These are phyloP conservation scores for Bryoglossum gracile DNA, from an alignment of 495 filamentous ascomycete genomes.

Conservation along the genomic window DNA sequence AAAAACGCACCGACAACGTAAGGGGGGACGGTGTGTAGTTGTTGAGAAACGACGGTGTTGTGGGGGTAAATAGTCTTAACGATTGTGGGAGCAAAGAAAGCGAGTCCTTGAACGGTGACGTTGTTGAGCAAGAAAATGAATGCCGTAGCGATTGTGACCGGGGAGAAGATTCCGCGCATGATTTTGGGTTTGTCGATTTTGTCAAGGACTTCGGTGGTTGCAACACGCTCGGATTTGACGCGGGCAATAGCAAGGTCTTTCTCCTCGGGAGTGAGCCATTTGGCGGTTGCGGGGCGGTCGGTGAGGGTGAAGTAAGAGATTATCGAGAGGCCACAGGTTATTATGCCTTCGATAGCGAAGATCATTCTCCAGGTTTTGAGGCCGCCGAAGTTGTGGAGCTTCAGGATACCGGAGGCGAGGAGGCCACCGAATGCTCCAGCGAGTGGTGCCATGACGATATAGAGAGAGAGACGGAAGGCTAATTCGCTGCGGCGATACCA, in stretches of 20 bases:
- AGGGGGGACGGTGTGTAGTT: slow-evolving; percentile 64
- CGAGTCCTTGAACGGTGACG: slow-evolving; percentile 69
- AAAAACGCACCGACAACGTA: slow-evolving; percentile 65
- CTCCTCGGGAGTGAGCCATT: slow-evolving; percentile 52
- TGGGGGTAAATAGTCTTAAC: slow-evolving; percentile 59
- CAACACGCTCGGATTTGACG: slow-evolving; percentile 59
- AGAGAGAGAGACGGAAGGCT: slow-evolving; percentile 61
- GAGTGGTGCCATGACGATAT: slow-evolving; percentile 65
- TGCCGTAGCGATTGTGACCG: slow-evolving; percentile 57
- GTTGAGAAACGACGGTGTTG: slow-evolving; percentile 46
- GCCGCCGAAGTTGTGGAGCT: slow-evolving; percentile 40
- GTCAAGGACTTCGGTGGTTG: slow-evolving; percentile 58
- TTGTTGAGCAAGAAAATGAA: slow-evolving; percentile 65
- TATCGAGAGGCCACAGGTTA: slow-evolving; percentile 48
- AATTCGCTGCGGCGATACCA: slow-evolving; percentile 66
- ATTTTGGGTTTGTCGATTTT: slow-evolving; percentile 55
- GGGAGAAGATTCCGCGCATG: slow-evolving; percentile 50
- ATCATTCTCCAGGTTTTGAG: slow-evolving; percentile 60
- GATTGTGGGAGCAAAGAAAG: slow-evolving; percentile 68
- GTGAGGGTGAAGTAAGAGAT: slow-evolving; percentile 50
- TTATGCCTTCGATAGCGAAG: slow-evolving; percentile 57
- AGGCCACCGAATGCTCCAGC: slow-evolving; percentile 67
- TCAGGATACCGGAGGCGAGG: slow-evolving; percentile 53
- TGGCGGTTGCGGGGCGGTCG: slow-evolving; percentile 51
- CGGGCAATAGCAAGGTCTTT: slow-evolving; percentile 43